phyloP scores from a whole-genome alignment of 2,329 filamentous ascomycete species.

The Cercospora sojina region DNA sequence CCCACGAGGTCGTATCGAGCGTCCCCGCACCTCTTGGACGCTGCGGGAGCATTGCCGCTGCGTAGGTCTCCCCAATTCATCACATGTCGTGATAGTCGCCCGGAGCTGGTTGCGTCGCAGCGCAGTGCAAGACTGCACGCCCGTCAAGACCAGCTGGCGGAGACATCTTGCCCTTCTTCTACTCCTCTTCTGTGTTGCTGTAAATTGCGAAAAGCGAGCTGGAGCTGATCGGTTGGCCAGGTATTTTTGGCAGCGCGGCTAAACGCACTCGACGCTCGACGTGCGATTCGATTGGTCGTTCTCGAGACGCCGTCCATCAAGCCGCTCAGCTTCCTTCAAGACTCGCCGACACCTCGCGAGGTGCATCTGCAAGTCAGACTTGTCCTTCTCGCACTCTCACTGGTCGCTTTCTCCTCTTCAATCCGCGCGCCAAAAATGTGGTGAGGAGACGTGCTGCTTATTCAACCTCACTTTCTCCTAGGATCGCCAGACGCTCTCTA shows the following conservation, averaged over 20 bases:
- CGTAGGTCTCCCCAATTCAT: neutral
- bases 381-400: constrained; percentile 21
- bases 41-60: neutral
- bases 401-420: constrained; percentile 13
- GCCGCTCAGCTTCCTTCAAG: constrained; percentile 16
- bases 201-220: neutral
- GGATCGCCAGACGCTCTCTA: constrained; percentile 25
- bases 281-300: constrained; percentile 10
- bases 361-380: constrained; percentile 16
- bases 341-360: constrained; percentile 13
- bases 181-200: neutral
- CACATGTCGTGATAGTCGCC: neutral
- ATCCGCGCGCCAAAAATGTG: constrained; percentile 32
- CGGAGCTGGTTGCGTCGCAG: neutral
- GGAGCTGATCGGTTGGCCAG: constrained; percentile 12
- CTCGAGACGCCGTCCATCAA: constrained; percentile 10
- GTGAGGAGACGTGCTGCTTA: constrained; percentile 30
- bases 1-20: neutral
- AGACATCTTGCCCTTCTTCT: constrained; percentile 4
- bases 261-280: constrained; percentile 6
- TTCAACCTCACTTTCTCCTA: constrained; percentile 20
- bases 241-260: constrained; percentile 17
- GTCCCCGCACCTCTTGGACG: constrained; percentile 1
- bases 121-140: neutral
- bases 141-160: neutral